Percentiles rank a stretch among this genome's conserved stretches.
phyloP scores from a whole-genome alignment of 75 land plant genomes.

The Pinus taeda region DNA sequence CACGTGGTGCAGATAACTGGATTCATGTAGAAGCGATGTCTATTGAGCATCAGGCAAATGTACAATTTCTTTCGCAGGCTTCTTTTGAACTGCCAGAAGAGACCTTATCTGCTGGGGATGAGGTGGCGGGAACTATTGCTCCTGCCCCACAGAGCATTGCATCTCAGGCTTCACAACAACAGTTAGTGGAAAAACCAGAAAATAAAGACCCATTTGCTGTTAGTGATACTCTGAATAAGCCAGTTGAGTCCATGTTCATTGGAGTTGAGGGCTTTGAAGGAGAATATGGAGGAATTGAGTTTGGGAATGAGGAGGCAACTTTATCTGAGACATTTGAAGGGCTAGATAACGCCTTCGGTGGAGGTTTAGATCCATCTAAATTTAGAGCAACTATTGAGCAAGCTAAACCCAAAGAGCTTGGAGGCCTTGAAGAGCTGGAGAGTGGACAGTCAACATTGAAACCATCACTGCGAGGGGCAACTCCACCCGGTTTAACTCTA shows the following conservation, averaged over 20 bases:
- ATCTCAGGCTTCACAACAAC: conserved; percentile 14
- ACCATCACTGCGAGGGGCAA: conserved; percentile 5
- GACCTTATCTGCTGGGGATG: conserved; percentile 88
- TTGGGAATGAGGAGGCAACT: conserved; percentile 64
- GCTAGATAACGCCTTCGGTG: conserved; percentile 80
- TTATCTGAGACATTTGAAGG: conserved; percentile 84
- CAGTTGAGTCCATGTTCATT: conserved; percentile 50
- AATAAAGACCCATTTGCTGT: conserved; percentile 90
- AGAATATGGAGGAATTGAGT: conserved; percentile 90
- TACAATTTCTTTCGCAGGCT: conserved; percentile 54
- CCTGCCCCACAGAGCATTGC: conserved; percentile 25
- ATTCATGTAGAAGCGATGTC: conserved; percentile 40
- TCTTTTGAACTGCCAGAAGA: conserved; percentile 84
- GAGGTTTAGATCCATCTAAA: conserved; percentile 94
- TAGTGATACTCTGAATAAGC: conserved; percentile 75
- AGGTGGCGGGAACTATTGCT: conserved; percentile 61
- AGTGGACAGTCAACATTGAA: conserved; percentile 14
- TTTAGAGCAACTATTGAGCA: conserved; percentile 48
- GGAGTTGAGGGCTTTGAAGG: conserved; percentile 94
- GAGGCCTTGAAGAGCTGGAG: conserved; percentile 71
- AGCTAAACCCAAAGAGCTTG: conserved; percentile 38
- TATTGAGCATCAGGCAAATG: conserved; percentile 55
- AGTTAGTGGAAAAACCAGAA: conserved; percentile 22
- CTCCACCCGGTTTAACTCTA: conserved; percentile 39
- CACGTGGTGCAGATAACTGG: conserved; percentile 89